Conservation (phyloP, 2,329 filamentous ascomycete genomes). For the Pyrenophora tritici-repentis region DNA sequence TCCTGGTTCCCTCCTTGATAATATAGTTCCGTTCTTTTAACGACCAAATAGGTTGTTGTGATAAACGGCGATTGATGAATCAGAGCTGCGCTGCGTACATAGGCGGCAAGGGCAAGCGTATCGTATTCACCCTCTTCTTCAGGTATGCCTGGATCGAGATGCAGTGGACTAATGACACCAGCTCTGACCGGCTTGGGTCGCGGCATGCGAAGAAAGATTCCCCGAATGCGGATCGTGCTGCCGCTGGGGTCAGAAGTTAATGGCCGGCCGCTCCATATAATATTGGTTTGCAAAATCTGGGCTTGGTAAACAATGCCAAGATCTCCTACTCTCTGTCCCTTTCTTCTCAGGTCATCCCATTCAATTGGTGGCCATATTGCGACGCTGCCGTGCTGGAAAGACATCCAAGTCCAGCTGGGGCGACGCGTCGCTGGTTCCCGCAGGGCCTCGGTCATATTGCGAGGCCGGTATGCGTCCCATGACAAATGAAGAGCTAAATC, state of each 20-base stretch:
- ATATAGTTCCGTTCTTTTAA: not conserved
- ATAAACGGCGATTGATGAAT: not conserved
- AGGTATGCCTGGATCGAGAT: not conserved
- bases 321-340: not conserved
- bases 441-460: not conserved
- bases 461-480: not conserved
- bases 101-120: not conserved
- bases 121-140: not conserved
- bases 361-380: not conserved
- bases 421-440: not conserved
- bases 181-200: not conserved
- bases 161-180: not conserved
- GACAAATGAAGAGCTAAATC: not conserved
- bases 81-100: not conserved
- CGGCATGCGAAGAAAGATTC: not conserved
- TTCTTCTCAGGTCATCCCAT: not conserved
- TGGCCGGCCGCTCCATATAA: not conserved
- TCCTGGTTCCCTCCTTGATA: no score
- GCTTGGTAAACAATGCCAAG: not conserved
- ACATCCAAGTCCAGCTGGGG: conserved; percentile 4
- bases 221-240: conserved; percentile 1
- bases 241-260: conserved; percentile 1
- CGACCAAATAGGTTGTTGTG: not conserved
- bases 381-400: not conserved
- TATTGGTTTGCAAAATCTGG: not conserved